Evolutionary conservation across 2,329 filamentous ascomycete species (phyloP), one percentile per base, ranked within the genome.

Genomic region (Ophiocordyceps unilateralis): DNA sequence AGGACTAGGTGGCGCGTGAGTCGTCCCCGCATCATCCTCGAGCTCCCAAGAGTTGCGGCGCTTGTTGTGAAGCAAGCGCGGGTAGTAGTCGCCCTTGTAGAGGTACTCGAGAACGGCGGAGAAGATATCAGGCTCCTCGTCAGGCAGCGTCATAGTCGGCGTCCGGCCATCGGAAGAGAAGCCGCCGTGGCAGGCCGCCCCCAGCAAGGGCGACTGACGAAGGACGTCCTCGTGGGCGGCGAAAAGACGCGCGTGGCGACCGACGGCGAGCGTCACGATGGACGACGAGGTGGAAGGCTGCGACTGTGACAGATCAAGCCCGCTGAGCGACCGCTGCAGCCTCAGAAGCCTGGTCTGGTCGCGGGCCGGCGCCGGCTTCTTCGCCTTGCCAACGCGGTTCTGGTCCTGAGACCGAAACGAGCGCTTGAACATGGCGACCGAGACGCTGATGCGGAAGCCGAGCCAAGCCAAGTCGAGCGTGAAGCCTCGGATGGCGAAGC

Each of bases 11-110:
- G 24, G 24, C 24, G 24, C 3, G 61, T 75, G 69, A 57, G 70
- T 69, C 39, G 66, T 67, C 32, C 49, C 49, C 45, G 47, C 51
- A 39, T 55, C 51, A 61, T 83, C 81, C 74, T 94, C 86, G 66
- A 94, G 83, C 61, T 85, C 78, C 83, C 84, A 94, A 67, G 81
- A 82, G 69, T 84, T 81, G 59, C 78, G 81, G 62, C 80, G 79
- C 72, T 83, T 86, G 74, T 84, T 83, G 63, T 86, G 84, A 53
- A 93, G 59, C 67, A 95, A 72, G 62, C 86, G 83, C 44, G 88
- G 88, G 63, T 83, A 91, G 68, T 93, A 94, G 72, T 93, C 87
- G 52, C 84, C 86, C 70, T 93, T 93, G 80, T 95, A 95, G 52
- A 95, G 78, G 63, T 88, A 95, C 69, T 95, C 88, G 67, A 95